Evolutionary conservation across 2,329 filamentous ascomycete species (phyloP).

Genomic region (Botryotinia convoluta): DNA sequence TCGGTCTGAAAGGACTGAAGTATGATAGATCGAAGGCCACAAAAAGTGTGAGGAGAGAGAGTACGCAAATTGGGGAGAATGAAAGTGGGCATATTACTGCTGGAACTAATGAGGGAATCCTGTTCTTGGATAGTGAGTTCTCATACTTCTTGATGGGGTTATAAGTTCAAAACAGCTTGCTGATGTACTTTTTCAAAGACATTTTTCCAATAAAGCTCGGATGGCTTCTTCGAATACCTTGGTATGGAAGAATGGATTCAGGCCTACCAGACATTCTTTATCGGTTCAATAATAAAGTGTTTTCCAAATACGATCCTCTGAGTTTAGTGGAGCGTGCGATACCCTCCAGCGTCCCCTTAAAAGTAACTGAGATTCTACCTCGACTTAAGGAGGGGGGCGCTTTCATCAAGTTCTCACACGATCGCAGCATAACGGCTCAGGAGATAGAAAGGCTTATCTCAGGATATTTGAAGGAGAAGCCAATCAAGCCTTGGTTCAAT

Average conservation of each 20-base stretch:
- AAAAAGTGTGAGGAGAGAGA: slow-evolving; percentile 42
- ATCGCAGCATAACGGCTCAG: slow-evolving; percentile 43
- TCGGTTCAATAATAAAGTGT: slow-evolving; percentile 48
- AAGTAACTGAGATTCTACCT: slow-evolving; percentile 78
- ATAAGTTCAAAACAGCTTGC: not conserved
- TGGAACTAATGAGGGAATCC: slow-evolving; percentile 71
- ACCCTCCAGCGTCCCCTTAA: slow-evolving; percentile 59
- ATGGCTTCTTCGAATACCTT: slow-evolving; percentile 57
- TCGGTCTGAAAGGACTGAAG: slow-evolving; percentile 18
- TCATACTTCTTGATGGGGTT: not conserved
- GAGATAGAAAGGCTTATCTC: slow-evolving; percentile 59
- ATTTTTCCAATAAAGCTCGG: slow-evolving; percentile 78
- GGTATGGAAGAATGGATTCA: slow-evolving; percentile 39
- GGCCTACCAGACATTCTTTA: slow-evolving; percentile 50
- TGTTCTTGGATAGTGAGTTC: slow-evolving; percentile 82
- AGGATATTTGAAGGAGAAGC: slow-evolving; percentile 63
- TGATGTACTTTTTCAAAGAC: slow-evolving; percentile 49
- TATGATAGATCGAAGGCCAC: slow-evolving; percentile 16
- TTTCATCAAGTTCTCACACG: slow-evolving; percentile 78
- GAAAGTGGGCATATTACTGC: slow-evolving; percentile 80
- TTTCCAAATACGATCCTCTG: slow-evolving; percentile 55
- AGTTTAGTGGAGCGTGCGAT: slow-evolving; percentile 59
- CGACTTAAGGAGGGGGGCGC: slow-evolving; percentile 88
- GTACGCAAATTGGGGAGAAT: slow-evolving; percentile 53
- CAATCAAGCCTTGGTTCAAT: slow-evolving; percentile 86